Conservation (phyloP, 306 rosid genomes). For the Trifolium pratense region DNA sequence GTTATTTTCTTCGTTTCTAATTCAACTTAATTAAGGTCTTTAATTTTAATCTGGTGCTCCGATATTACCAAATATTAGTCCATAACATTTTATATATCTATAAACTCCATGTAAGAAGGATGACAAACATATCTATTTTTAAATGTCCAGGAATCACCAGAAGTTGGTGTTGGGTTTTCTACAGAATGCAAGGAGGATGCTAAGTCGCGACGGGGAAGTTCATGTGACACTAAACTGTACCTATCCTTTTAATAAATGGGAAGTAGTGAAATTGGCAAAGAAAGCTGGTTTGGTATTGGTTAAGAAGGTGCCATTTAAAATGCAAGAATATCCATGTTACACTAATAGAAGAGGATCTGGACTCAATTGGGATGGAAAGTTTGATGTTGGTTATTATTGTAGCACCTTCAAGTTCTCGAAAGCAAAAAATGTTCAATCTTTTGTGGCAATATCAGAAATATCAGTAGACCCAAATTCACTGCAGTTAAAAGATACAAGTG, state of each 20-base stretch:
- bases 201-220: conserved; percentile 46
- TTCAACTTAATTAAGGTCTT: no score
- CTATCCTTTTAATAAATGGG: conserved; percentile 42
- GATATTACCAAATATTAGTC: no score
- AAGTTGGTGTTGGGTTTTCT: conserved; percentile 43
- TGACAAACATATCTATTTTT: neutral
- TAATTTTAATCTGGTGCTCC: no score
- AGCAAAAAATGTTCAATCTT: neutral
- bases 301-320: neutral
- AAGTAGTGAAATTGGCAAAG: conserved; percentile 38
- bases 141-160: neutral
- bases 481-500: neutral
- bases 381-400: conserved; percentile 38
- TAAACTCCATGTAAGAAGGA: no score
- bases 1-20: neutral
- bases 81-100: no score
- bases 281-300: conserved; percentile 29
- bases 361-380: neutral
- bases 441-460: neutral
- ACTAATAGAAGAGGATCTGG: conserved; percentile 39
- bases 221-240: conserved; percentile 53
- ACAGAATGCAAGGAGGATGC: conserved; percentile 34
- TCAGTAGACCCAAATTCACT: neutral
- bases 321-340: conserved; percentile 33
- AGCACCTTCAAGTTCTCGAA: conserved; percentile 41